Base-by-base conservation (phyloP, 441 rosid genomes). In the Adansonia rubrostipa region DNA sequence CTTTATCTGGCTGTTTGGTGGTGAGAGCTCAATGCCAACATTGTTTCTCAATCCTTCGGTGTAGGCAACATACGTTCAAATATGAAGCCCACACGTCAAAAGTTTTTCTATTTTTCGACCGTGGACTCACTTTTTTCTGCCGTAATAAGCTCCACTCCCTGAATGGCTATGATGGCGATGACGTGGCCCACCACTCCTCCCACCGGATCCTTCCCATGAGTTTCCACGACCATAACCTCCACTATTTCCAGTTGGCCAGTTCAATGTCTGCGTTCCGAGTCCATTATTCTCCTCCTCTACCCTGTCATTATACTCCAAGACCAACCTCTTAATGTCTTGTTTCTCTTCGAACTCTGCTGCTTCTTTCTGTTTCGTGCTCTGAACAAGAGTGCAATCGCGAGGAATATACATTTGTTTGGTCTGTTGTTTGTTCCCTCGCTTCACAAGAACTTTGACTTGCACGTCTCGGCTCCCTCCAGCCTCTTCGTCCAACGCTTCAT, bases 381-480 rank as follows among this genome's bases (percentile, higher is more conserved):
- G 97, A 72, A 94, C 89, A 44, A 95, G 93, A 6, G 92, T 80
- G 84, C 92, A 90, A 86, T 95, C 99, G 71, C 91, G 85, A 5
- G 99, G 99, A 82, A 97, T 90, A 62, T 85, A 86, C 98, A 97
- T 92, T 87, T 93, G 98, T 78, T 89, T 95, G 6, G 97, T 92
- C 78, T 97, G 99, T 80, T 97, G 99, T 87, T 97, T 97, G 87
- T 90, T 92, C 76, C 99, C 99, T 77, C 97, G 93, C 84, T 97
- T 97, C 87, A 97, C 97, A 5, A 97, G 94, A 77, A 97, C 99
- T 83, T 93, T 97, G 77, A 97, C 99, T 79, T 91, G 97, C 68
- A 97, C 96, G 79, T 93, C 97, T 79, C 91, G 93, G 82, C 75
- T 87, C 82, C 86, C 95, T 80, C 90, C 96, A 6, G 83, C 82